These are phyloP conservation scores for Suillus clintonianus DNA, from an alignment of 768 basidiomycete genomes.

Conservation along the genomic window DNA sequence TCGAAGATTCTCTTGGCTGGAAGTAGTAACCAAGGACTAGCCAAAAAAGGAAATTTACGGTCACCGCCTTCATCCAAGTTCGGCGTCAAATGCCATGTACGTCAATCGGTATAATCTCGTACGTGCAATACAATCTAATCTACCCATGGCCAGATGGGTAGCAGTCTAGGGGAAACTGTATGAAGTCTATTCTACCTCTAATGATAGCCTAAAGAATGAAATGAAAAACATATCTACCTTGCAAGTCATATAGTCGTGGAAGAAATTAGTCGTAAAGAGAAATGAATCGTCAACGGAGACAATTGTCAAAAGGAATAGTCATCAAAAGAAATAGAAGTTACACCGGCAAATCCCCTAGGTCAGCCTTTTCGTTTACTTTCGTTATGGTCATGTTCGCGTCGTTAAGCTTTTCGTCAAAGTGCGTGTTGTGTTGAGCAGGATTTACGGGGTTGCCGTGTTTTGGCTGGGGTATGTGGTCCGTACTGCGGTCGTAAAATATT, in stretches of 20 bases:
- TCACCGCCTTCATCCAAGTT: not conserved
- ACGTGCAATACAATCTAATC: not conserved
- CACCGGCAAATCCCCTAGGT: not conserved
- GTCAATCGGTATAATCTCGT: not conserved
- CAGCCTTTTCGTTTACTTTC: not conserved
- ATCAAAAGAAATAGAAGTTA: not conserved
- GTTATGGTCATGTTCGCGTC: not conserved
- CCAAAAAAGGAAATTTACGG: not conserved
- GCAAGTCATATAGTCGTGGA: not conserved
- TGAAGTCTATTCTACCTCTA: not conserved
- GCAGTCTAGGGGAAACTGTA: not conserved
- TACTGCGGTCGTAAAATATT: slow-evolving; percentile 35
- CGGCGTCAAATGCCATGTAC: not conserved
- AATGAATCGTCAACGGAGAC: not conserved
- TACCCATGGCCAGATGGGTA: not conserved
- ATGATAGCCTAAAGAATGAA: not conserved
- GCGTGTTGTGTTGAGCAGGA: not conserved
- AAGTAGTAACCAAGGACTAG: not conserved
- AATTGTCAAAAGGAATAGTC: not conserved
- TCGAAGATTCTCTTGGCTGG: not conserved
- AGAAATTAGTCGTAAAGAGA: not conserved
- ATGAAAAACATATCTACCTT: not conserved
- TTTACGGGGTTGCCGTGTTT: not conserved
- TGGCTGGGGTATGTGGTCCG: slow-evolving; percentile 11
- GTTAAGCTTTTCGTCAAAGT: not conserved